phyloP scores from a whole-genome alignment of 768 basidiomycete species.

The Rhodotorula paludigena region DNA sequence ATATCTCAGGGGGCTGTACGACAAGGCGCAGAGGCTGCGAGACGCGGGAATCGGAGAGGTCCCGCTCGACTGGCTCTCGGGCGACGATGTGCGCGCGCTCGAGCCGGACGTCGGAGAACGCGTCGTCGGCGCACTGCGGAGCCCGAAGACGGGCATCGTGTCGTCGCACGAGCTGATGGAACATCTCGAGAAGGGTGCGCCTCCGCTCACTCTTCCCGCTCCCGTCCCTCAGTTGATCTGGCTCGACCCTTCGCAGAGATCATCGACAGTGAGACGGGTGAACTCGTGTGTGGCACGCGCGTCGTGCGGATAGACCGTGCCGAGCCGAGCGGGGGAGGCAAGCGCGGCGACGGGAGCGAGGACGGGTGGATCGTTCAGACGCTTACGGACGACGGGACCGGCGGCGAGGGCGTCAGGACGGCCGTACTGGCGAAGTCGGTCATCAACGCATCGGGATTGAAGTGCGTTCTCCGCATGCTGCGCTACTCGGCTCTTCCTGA shows the following conservation, averaged over 20 bases:
- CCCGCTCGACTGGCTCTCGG: conserved; percentile 64
- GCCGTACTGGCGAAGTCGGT: conserved; percentile 68
- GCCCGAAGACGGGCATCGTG: conserved; percentile 81
- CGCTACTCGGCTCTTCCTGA: background rate
- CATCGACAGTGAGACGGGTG: conserved; percentile 61
- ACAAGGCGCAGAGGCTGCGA: conserved; percentile 60
- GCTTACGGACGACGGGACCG: conserved; percentile 52
- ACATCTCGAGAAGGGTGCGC: conserved; percentile 59
- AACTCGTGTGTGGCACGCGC: conserved; percentile 69
- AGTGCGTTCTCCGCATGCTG: conserved; percentile 49
- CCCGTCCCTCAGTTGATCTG: background rate
- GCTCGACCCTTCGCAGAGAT: conserved; percentile 54
- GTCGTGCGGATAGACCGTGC: conserved; percentile 74
- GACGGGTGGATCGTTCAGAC: conserved; percentile 86
- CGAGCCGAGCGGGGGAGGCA: conserved; percentile 39
- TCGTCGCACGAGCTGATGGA: conserved; percentile 81
- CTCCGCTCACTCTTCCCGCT: background rate
- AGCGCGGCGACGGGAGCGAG: conserved; percentile 48
- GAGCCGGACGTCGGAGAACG: conserved; percentile 75
- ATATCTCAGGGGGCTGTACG: conserved; percentile 67
- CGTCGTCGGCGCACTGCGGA: conserved; percentile 70
- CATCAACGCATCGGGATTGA: conserved; percentile 75
- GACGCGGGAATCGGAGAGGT: conserved; percentile 50
- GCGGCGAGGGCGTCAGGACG: conserved; percentile 50
- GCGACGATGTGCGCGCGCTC: conserved; percentile 62